These are phyloP conservation scores for Russula vinacea DNA, from an alignment of 768 basidiomycete species.

Conservation along the genomic window DNA sequence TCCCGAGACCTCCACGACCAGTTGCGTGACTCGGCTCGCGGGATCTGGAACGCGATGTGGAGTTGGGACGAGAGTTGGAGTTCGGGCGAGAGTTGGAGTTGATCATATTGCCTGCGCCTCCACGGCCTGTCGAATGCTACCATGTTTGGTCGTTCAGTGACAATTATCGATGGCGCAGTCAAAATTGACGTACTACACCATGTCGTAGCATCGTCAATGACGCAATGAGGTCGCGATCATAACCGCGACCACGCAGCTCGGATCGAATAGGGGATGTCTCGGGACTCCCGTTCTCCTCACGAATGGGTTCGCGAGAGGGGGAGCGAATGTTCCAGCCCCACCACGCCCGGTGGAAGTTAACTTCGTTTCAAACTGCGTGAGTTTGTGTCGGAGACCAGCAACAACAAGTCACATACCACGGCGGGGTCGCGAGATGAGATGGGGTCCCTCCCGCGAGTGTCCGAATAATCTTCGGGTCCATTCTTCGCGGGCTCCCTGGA, in stretches of 20 bases:
- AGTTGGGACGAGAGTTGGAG: background rate
- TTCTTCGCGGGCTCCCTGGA: conserved; percentile 33
- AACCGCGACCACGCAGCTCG: conserved; percentile 31
- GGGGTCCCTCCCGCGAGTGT: conserved; percentile 61
- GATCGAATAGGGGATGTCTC: background rate
- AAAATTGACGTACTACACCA: conserved; percentile 9
- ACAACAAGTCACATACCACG: conserved; percentile 36
- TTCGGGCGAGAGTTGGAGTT: background rate
- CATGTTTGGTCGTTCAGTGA: background rate
- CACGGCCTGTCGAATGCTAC: conserved; percentile 56
- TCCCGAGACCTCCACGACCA: conserved; percentile 65
- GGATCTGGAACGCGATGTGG: conserved; percentile 48
- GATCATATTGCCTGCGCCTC: conserved; percentile 64
- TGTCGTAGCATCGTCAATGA: background rate
- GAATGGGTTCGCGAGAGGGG: conserved; percentile 54
- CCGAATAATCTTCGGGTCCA: conserved; percentile 55
- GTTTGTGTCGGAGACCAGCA: too few relatives aligned
- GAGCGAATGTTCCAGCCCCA: conserved; percentile 80
- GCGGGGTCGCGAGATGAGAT: conserved; percentile 36
- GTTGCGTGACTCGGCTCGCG: conserved; percentile 48
- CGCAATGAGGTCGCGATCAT: conserved; percentile 35
- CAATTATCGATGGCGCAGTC: background rate
- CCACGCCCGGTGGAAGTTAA: conserved; percentile 67
- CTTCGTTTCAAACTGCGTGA: conserved; percentile 30
- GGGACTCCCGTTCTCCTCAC: background rate